phyloP scores from a whole-genome alignment of 78 protist genomes.

The Protostelium mycophagum region DNA sequence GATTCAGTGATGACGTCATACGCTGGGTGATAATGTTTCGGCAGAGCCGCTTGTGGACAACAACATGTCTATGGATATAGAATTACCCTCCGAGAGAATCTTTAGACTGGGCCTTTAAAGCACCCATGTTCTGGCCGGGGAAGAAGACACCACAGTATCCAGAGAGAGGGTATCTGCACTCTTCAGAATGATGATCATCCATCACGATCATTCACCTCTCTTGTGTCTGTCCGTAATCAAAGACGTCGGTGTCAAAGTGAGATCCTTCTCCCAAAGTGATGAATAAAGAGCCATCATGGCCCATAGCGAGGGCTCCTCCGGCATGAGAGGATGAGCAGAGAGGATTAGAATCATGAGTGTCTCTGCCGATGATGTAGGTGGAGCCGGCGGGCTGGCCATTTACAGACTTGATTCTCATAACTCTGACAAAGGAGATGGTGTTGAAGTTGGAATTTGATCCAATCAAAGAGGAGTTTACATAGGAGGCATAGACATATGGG shows the following conservation, averaged over 20 bases:
- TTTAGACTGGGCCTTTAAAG: not conserved
- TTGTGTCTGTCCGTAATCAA: not conserved
- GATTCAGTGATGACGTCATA: no score
- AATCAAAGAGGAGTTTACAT: not conserved
- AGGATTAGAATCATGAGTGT: not conserved
- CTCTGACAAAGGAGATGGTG: not conserved
- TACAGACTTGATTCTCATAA: not conserved
- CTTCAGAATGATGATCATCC: no score
- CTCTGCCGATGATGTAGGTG: not conserved
- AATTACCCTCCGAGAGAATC: not conserved
- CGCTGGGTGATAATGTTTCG: no score
- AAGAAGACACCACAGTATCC: not conserved
- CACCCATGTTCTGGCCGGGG: not conserved
- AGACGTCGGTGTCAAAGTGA: not conserved
- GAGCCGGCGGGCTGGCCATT: not conserved
- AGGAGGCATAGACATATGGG: not conserved
- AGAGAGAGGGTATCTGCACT: not conserved
- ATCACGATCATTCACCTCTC: no score
- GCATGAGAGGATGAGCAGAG: not conserved
- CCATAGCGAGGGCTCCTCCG: not conserved
- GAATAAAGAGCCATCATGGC: not conserved
- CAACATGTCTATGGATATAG: no score
- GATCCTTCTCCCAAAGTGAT: not conserved
- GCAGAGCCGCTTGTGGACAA: no score
- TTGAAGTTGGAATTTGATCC: not conserved